These are phyloP conservation scores for Sarocladiaceae sp. DNA, from an alignment of 2,329 filamentous ascomycete genomes.

Conservation along the genomic window DNA sequence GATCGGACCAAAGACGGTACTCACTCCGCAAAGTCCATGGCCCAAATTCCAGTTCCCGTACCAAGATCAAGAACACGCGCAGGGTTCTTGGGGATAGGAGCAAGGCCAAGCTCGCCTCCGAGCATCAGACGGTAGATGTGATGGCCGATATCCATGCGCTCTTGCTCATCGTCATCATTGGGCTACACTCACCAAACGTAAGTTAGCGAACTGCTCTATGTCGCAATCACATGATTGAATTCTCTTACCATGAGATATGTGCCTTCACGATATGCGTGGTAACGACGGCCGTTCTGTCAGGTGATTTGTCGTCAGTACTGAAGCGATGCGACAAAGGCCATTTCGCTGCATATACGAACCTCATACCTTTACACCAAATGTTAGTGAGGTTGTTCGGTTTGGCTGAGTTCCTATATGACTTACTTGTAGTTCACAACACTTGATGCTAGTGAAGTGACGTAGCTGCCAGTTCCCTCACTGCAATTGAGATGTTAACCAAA, in stretches of 20 bases:
- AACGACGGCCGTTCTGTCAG: background rate
- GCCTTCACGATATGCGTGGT: slow-evolving; percentile 6
- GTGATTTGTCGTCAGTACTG: background rate
- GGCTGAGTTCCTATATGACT: background rate
- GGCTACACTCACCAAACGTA: slow-evolving; percentile 30
- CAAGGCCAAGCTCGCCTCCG: slow-evolving; percentile 29
- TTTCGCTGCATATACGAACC: background rate
- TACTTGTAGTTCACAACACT: slow-evolving; percentile 7
- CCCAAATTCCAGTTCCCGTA: slow-evolving; percentile 89
- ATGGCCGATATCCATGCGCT: slow-evolving; percentile 34
- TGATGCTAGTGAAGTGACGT: background rate
- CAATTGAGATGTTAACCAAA: background rate
- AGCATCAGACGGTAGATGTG: slow-evolving; percentile 27
- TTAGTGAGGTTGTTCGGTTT: background rate
- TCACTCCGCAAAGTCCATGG: slow-evolving; percentile 78
- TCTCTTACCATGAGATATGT: slow-evolving; percentile 5
- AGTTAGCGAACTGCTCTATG: background rate
- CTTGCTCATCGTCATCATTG: slow-evolving; percentile 34
- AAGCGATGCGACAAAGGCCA: background rate
- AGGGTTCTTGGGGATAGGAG: slow-evolving; percentile 25
- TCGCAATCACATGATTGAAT: background rate
- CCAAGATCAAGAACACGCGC: slow-evolving; percentile 61
- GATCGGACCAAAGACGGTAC: slow-evolving; percentile 21
- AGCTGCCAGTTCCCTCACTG: background rate
- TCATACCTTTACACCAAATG: slow-evolving; percentile 1